Base-by-base conservation (phyloP, 1,139 yeast species). In the Debaryomycetaceae sp. region DNA sequence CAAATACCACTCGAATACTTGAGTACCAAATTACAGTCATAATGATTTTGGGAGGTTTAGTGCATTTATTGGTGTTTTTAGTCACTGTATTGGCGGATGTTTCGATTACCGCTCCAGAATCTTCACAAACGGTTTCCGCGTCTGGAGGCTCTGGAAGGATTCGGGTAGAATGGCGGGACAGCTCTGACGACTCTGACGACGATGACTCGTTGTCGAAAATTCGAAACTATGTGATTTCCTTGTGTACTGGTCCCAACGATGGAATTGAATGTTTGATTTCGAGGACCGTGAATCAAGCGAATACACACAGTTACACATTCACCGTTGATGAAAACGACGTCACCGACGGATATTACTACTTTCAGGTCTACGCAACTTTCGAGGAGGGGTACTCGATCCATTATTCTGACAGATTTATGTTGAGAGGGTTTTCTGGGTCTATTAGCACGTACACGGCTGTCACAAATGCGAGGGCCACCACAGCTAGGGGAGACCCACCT, bases 371-470 rank as follows among this genome's bases (percentile, higher is more conserved):
- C 52, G 63, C 78, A 8, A 49, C 56, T 7, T 74, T 67, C 46
- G 43, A 55, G 2, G 63, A 60, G n/a, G 85, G 83, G 13, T 65
- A 64, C 54, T 73, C 91, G n/a, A 83, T 80, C 53, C 87, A 84
- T 57, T 90, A 90, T 63, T 64, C 95, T 1, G 73, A 77, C 34
- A 72, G 96, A 57, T 86, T 90, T 65, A 52, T 63, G 38, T 70
- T 90, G 50, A 63, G 72, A 0, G 90, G 84, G 11, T 87, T 90
- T 95, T 62, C 78, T 0, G 97, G 96, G 34, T 48, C 81, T 1
- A 53, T 66, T 11, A 51, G 52, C 6, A 60, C 72, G 5, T 62
- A 70, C 34, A 55, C 54, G 6, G 59, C 55, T 13, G 31, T 27
- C 3, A 27, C 31, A 31, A 38, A 11, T 2, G 37, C 50, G 5